Percentiles rank a stretch among this genome's conserved stretches.
Conservation (phyloP, 83 land plant species). For the Thuja plicata region DNA sequence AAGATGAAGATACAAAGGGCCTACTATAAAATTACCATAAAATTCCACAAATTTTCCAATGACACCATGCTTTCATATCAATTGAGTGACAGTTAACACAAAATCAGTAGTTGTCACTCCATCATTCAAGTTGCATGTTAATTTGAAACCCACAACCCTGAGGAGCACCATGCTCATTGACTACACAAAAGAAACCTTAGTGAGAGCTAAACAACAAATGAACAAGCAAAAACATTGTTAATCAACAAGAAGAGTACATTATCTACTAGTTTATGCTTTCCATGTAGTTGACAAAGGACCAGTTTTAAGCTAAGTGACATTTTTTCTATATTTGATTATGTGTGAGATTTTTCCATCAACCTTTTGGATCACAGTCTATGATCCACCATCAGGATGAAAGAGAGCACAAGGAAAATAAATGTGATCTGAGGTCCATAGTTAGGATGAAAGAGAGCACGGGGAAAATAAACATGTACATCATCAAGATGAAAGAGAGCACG, state of each 20-base stretch:
- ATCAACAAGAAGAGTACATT: neutral
- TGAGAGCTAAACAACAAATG: neutral
- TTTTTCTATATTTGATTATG: too few relatives aligned
- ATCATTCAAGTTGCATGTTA: constrained; percentile 72
- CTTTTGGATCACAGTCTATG: too few relatives aligned
- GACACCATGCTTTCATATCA: constrained; percentile 97
- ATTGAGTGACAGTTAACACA: constrained; percentile 96
- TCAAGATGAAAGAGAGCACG: too few relatives aligned
- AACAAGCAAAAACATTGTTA: neutral
- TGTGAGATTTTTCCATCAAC: too few relatives aligned
- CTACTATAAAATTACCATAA: too few relatives aligned
- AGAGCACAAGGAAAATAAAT: too few relatives aligned
- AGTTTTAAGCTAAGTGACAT: neutral
- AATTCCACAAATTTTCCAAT: constrained; percentile 99
- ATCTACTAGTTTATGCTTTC: neutral
- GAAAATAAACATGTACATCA: too few relatives aligned
- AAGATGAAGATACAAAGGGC: too few relatives aligned
- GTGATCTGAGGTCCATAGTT: too few relatives aligned
- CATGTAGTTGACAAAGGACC: neutral
- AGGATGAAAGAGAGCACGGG: too few relatives aligned
- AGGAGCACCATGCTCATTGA: constrained; percentile 99
- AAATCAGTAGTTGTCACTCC: constrained; percentile 97
- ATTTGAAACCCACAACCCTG: constrained; percentile 93
- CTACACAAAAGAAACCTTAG: constrained; percentile 32
- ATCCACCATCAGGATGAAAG: too few relatives aligned